A percentile compares a stretch with the other conserved stretches of the same genome.
phyloP scores from a whole-genome alignment of 2,329 filamentous ascomycete species.

The Cytospora mali region DNA sequence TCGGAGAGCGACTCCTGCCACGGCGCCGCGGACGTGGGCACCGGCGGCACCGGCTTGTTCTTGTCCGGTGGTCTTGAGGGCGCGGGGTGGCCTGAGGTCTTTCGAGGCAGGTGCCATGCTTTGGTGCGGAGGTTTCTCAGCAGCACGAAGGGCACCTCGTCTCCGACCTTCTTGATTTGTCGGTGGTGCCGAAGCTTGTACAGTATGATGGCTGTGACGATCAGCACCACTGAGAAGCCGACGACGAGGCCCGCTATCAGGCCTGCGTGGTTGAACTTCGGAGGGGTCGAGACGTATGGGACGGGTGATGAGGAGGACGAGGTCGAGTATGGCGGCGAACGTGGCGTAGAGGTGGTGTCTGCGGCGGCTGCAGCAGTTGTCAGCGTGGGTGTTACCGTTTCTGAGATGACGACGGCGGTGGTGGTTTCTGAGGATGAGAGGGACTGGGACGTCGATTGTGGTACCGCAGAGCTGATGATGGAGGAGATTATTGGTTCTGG shows the following conservation, averaged over 20 bases:
- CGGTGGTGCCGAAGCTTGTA: conserved; percentile 18
- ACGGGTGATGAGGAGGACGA: not conserved
- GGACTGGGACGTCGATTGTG: not conserved
- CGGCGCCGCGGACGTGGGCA: conserved; percentile 3
- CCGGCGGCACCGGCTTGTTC: conserved; percentile 13
- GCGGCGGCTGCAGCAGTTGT: not conserved
- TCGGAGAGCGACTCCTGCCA: conserved; percentile 9
- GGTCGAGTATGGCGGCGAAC: not conserved
- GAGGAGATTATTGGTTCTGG: conserved; percentile 2
- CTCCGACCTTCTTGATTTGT: not conserved
- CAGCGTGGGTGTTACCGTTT: not conserved
- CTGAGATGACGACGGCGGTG: not conserved
- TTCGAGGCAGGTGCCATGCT: conserved; percentile 2
- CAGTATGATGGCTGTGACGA: conserved; percentile 9
- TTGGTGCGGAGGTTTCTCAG: not conserved
- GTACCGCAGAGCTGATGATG: not conserved
- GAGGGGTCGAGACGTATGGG: not conserved
- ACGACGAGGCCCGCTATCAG: conserved; percentile 14
- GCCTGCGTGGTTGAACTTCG: conserved; percentile 6
- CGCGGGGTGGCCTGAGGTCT: not conserved
- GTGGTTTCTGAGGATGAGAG: not conserved
- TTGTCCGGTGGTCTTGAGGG: not conserved
- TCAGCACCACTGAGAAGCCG: conserved; percentile 4
- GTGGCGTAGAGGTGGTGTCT: not conserved
- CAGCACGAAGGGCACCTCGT: conserved; percentile 10